A percentile compares a stretch with the other conserved stretches of the same genome.
Evolutionary conservation across 371 early-diverging fungal species (phyloP).

Genomic region (Capillidium rhysosporum): DNA sequence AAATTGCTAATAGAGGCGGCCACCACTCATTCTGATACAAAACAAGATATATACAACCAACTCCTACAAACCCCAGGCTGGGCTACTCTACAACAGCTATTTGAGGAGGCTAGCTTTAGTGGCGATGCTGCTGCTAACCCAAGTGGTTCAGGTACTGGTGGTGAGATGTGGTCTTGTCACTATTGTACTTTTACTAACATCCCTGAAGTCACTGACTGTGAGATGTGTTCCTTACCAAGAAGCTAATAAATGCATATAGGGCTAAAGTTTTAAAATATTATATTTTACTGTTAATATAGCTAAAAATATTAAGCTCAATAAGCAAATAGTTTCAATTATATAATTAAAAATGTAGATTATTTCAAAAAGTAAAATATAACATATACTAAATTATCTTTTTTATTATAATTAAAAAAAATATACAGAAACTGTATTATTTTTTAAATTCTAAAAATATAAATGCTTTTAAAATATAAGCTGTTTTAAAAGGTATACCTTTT

Average conservation of each 20-base stretch:
- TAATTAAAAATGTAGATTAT: no score
- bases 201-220: constrained; percentile 44
- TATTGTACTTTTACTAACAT: constrained; percentile 86
- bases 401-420: no score
- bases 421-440: no score
- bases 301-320: no score
- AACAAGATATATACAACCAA: constrained; percentile 16
- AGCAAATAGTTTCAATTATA: no score
- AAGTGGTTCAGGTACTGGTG: constrained; percentile 11
- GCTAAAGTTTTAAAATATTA: no score
- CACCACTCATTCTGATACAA: constrained; percentile 18
- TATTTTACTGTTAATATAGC: no score
- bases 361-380: no score
- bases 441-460: no score
- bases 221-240: constrained; percentile 81
- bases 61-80: constrained; percentile 39
- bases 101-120: constrained; percentile 9
- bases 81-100: constrained; percentile 51
- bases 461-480: no score
- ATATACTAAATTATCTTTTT: no score
- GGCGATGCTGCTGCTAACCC: background rate
- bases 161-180: constrained; percentile 51
- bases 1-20: background rate
- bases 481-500: no score
- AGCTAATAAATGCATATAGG: constrained; percentile 7